Percentiles rank a stretch among this genome's conserved stretches.
Conservation (phyloP, 106 monocot species). For the Dendrobium huoshanense region DNA sequence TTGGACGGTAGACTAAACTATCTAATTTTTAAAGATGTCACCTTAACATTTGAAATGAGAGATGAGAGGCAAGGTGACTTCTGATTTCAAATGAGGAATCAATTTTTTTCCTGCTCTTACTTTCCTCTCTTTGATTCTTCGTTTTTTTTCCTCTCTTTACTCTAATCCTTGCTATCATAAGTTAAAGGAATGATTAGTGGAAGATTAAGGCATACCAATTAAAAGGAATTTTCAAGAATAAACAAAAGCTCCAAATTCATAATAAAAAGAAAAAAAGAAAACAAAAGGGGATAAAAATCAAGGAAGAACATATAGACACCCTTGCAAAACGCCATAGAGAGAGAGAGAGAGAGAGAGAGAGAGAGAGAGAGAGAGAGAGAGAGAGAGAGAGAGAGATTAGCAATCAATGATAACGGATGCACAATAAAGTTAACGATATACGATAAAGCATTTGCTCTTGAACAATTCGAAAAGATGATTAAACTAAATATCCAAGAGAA, state of each 20-base stretch:
- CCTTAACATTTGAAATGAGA: background rate
- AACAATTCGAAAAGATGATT: too few relatives aligned
- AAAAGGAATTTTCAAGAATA: background rate
- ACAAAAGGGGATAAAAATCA: background rate
- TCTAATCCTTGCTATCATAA: background rate
- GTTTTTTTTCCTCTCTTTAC: too few relatives aligned
- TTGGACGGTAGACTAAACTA: too few relatives aligned
- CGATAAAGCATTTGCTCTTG: too few relatives aligned
- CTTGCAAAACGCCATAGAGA: too few relatives aligned
- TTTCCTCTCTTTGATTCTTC: background rate
- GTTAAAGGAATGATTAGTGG: background rate
- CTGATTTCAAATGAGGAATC: background rate
- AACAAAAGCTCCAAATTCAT: background rate
- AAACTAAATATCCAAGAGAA: too few relatives aligned
- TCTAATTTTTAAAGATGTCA: too few relatives aligned
- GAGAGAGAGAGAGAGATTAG: too few relatives aligned
- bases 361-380: too few relatives aligned
- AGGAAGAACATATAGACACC: background rate
- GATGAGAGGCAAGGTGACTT: background rate
- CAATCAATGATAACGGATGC: too few relatives aligned
- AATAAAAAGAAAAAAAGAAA: background rate
- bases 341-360: too few relatives aligned
- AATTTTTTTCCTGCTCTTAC: background rate
- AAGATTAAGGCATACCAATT: background rate
- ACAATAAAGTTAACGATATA: too few relatives aligned